Percentiles rank a stretch among this genome's conserved stretches.
These are phyloP conservation scores for Boletellus ananas DNA, from an alignment of 768 basidiomycete genomes.

Conservation along the genomic window DNA sequence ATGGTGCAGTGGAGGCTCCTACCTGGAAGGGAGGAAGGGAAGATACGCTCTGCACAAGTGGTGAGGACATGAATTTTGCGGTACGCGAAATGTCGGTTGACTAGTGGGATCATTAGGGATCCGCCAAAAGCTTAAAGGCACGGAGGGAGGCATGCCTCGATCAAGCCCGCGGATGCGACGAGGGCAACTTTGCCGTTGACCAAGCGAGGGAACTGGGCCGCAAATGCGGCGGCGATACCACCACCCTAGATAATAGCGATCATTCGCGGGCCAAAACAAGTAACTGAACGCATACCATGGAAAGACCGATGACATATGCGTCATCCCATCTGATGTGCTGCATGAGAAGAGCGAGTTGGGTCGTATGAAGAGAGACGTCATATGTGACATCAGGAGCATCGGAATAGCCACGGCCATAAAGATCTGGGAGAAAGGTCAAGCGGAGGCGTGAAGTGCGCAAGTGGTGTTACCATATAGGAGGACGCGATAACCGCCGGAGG, in stretches of 20 bases:
- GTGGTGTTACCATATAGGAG: constrained; percentile 60
- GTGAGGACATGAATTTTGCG: constrained; percentile 74
- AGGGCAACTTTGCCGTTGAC: constrained; percentile 63
- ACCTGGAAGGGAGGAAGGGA: constrained; percentile 62
- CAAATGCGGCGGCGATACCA: constrained; percentile 67
- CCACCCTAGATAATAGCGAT: constrained; percentile 53
- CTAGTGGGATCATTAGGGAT: constrained; percentile 29
- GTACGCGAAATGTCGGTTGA: constrained; percentile 67
- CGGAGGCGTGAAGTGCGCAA: background rate
- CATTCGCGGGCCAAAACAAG: constrained; percentile 5
- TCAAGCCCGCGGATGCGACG: constrained; percentile 65
- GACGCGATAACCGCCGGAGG: constrained; percentile 63
- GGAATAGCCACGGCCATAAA: constrained; percentile 81
- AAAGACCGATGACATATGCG: constrained; percentile 63
- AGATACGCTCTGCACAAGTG: constrained; percentile 63
- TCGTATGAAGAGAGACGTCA: constrained; percentile 59
- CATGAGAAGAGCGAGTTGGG: constrained; percentile 80
- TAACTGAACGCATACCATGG: constrained; percentile 51
- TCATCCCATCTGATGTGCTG: constrained; percentile 73
- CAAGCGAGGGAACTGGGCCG: constrained; percentile 66
- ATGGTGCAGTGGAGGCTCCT: constrained; percentile 1
- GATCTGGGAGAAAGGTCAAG: constrained; percentile 42
- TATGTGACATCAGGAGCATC: constrained; percentile 73
- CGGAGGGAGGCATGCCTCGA: constrained; percentile 44
- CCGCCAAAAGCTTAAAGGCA: background rate